These are phyloP conservation scores for Puccinia triticina DNA, from an alignment of 1,284 basidiomycete genomes.

Conservation along the genomic window DNA sequence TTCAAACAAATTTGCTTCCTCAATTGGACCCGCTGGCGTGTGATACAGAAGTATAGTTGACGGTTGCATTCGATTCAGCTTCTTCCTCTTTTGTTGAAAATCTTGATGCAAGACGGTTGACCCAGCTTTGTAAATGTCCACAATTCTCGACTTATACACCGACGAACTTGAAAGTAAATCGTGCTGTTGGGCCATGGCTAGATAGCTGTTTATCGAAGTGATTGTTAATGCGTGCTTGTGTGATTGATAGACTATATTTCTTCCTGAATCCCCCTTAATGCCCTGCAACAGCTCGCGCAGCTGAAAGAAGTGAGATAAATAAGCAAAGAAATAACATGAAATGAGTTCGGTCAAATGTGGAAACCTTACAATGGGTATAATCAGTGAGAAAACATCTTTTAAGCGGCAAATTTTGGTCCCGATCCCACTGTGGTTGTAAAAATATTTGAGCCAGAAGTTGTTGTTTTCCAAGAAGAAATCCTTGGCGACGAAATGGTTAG, in stretches of 20 bases:
- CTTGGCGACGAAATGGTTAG: neutral
- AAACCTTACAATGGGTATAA: neutral
- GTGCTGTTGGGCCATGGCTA: neutral
- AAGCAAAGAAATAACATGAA: too few species aligned
- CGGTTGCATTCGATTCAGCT: neutral
- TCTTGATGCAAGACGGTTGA: neutral
- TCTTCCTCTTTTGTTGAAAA: neutral
- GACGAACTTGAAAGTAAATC: neutral
- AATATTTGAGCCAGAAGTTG: slow-evolving; percentile 9
- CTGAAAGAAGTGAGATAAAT: neutral
- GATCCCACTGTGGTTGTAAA: slow-evolving; percentile 4
- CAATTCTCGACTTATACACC: neutral
- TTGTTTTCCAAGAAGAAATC: neutral
- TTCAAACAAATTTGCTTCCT: neutral
- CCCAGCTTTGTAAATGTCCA: neutral
- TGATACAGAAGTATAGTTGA: neutral
- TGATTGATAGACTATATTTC: slow-evolving; percentile 1
- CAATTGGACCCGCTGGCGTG: neutral
- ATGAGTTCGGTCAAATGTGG: neutral
- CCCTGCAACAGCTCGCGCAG: neutral
- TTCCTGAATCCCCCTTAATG: neutral
- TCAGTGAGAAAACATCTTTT: slow-evolving; percentile 5
- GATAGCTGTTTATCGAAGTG: neutral
- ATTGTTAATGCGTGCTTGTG: neutral
- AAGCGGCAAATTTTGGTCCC: neutral